Base-by-base conservation (phyloP, 2,329 filamentous ascomycete species). In the Thermothelomyces thermophilus region DNA sequence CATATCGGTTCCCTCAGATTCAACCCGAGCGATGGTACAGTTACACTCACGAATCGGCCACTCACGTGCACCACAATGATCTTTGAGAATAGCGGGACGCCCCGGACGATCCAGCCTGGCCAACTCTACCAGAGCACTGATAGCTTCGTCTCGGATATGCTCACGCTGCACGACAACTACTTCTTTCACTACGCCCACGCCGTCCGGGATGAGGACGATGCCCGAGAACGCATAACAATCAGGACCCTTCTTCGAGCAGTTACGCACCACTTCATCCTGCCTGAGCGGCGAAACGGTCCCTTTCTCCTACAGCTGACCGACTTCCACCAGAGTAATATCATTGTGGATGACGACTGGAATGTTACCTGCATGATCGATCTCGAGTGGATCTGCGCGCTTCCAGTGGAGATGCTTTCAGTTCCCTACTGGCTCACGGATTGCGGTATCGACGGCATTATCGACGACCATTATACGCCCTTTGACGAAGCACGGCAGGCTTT, bases 61-160 rank as follows among this genome's bases (percentile, higher is more conserved):
- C 57, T 66, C 61, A 77, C 55, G 46, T 62, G 56, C 52, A 53
- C 54, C 13, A 53, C 61, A 11, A 52, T 62, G 16, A 62, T 65
- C 3, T 53, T 67, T 9, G 67, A 68, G 55, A 68, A 66, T 56
- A 55, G 65, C 11, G 3, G 63, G 63, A 58, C 62, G 6, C 57
- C 51, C 30, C 62, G 63, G 51, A 58, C 53, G 8, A 67, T 69
- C 22, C 43, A 48, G 28, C 56, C 34, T 20, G 58, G 58, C 41
- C 52, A 64, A 19, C 68, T 63, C 14, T 69, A 66, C 48, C 54
- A 49, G 26, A 60, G 57, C 45, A 60, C 51, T 26, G 67, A 66
- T 37, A 51, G 56, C 24, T 65, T 54, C 40, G 56, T 58, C 3
- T 31, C 58, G 2, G 62, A 64, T 41, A 35, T 63, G 50, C 36